These are phyloP conservation scores for Saccharomycopsis oosterbeekiorum DNA, from an alignment of 805 yeast genomes.

Conservation along the genomic window DNA sequence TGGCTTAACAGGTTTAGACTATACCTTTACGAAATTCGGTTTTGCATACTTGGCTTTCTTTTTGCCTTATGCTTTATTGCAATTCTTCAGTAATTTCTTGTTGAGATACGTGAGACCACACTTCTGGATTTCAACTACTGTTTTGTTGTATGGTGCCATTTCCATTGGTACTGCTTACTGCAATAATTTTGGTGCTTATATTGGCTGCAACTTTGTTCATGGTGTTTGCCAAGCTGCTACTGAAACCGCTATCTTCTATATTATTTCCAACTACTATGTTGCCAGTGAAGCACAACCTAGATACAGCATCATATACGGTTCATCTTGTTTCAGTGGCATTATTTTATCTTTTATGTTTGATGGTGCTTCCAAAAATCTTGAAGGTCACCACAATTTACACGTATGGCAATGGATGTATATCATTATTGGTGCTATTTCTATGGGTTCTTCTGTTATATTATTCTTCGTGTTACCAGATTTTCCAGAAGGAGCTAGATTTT, in stretches of 20 bases:
- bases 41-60: constrained; percentile 37
- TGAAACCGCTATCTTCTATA: constrained; percentile 67
- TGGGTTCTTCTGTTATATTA: constrained; percentile 24
- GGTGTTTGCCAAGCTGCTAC: constrained; percentile 64
- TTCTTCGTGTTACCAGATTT: constrained; percentile 38
- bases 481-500: constrained; percentile 35
- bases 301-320: constrained; percentile 54
- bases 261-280: constrained; percentile 42
- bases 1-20: not conserved
- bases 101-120: constrained; percentile 54
- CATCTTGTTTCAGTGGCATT: constrained; percentile 68
- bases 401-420: constrained; percentile 46
- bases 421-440: constrained; percentile 34
- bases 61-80: constrained; percentile 51
- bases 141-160: constrained; percentile 51
- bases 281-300: constrained; percentile 58
- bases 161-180: constrained; percentile 58
- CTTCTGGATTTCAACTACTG: constrained; percentile 49
- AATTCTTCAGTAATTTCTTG: constrained; percentile 51
- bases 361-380: constrained; percentile 42
- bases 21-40: not conserved
- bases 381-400: constrained; percentile 36
- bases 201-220: constrained; percentile 52
- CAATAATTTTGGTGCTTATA: constrained; percentile 44
- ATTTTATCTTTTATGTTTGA: constrained; percentile 66